Conservation (phyloP, 331 rosid species). For the Malus hybrid region DNA sequence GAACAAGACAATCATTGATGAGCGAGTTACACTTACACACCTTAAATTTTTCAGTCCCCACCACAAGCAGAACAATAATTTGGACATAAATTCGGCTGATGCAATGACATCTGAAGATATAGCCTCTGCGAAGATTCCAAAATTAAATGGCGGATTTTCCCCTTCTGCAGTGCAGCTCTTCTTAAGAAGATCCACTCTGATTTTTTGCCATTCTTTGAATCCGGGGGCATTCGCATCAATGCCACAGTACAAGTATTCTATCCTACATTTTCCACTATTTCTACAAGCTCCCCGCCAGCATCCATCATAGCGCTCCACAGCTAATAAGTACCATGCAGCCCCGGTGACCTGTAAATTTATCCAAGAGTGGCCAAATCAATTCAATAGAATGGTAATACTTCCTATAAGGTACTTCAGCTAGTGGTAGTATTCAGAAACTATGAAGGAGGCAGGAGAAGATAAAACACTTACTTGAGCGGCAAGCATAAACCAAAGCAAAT, state of each 20-base stretch:
- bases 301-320: conserved; percentile 67
- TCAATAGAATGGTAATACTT: neutral
- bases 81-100: conserved; percentile 45
- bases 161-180: conserved; percentile 27
- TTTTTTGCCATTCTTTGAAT: conserved; percentile 37
- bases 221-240: conserved; percentile 24
- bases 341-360: conserved; percentile 59
- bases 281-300: conserved; percentile 70
- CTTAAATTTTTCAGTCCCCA: conserved; percentile 92
- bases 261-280: conserved; percentile 25
- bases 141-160: conserved; percentile 33
- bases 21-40: conserved; percentile 16
- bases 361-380: no score
- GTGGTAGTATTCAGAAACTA: neutral
- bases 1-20: neutral
- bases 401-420: neutral
- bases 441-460: neutral
- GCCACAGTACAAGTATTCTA: conserved; percentile 55
- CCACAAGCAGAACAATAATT: conserved; percentile 84
- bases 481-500: conserved; percentile 79
- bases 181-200: conserved; percentile 39
- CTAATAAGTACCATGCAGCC: conserved; percentile 78
- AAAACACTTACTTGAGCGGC: conserved; percentile 69
- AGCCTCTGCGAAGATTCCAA: conserved; percentile 68
- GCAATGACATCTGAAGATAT: conserved; percentile 43